These are phyloP conservation scores for Musa beccarii DNA, from an alignment of 176 grass and related monocot genomes.

Conservation along the genomic window DNA sequence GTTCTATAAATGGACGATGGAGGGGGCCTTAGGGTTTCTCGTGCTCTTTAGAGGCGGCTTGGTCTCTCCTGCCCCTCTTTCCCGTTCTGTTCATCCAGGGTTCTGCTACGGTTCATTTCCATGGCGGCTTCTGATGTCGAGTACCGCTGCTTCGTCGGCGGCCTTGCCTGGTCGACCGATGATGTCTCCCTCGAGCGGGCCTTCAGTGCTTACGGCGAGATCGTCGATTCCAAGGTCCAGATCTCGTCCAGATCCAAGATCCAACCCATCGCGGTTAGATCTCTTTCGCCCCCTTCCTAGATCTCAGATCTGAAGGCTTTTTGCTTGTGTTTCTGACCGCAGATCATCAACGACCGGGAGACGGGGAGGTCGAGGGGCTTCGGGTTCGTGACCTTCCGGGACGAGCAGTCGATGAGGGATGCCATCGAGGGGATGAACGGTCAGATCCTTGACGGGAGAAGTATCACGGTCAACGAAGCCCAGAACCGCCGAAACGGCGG, in stretches of 20 bases:
- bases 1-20: constrained; percentile 30
- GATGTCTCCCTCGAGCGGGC: constrained; percentile 60
- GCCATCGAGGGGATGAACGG: constrained; percentile 92
- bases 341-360: constrained; percentile 95
- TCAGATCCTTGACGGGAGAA: constrained; percentile 65
- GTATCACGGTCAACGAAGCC: constrained; percentile 93
- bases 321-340: constrained; percentile 7
- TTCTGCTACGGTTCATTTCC: constrained; percentile 24
- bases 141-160: constrained; percentile 92
- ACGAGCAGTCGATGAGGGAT: constrained; percentile 62
- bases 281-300: not conserved
- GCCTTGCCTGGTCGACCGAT: constrained; percentile 85
- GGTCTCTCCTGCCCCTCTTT: constrained; percentile 66
- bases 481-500: constrained; percentile 50
- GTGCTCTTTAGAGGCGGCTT: constrained; percentile 79
- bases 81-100: constrained; percentile 25
- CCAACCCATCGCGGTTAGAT: not conserved
- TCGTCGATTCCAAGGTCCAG: constrained; percentile 78
- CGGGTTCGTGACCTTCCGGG: constrained; percentile 77
- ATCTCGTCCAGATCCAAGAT: not conserved
- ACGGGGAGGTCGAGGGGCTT: constrained; percentile 77
- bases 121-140: constrained; percentile 65
- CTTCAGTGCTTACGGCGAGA: constrained; percentile 64
- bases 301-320: constrained; percentile 1
- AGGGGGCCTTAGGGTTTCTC: not conserved